Evolutionary conservation across 176 grass and related monocot species (phyloP), one percentile per base, ranked within the genome.

Genomic region (Aegilops umbellulata): DNA sequence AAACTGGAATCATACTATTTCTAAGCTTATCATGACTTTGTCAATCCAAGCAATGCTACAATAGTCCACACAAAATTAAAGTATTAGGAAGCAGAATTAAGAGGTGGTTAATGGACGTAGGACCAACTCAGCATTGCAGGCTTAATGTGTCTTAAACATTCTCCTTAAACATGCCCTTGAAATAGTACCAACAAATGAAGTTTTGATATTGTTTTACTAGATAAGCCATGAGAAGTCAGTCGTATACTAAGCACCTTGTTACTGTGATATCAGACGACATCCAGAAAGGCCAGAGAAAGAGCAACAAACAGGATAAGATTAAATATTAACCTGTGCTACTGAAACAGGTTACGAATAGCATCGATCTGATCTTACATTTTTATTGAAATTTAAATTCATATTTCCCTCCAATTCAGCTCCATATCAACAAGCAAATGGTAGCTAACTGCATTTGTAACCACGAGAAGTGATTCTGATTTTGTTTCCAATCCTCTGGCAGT

Each of bases 361-460:
- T 78, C 20, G 63, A 64, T 5, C 55, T 10, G 78, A 79, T 20
- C 67, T 46, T 79, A 78, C 42, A 76, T 65, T 76, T 24, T 82
- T 82, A 57, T 32, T 76, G 11, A 41, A 41, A 78, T 85, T 65
- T 67, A 32, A 49, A 81, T 51, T 49, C 42, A 51, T 51, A 1
- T 12, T 29, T 79, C n/a, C 38, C 3, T 76, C 26, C 44, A 14
- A 30, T 11, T 61, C 74, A 78, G 17, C 27, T 71, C 35, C 69
- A 39, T 22, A 82, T 6, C 16, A 66, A 39, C 24, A 55, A 31
- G 24, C 55, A 84, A 83, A 73, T 88, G 55, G 23, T 88, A 73
- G 61, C 19, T 79, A 61, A 55, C 63, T 27, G 39, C 14, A 26
- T 26, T 69, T 70, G 36, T 44, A 20, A 86, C 36, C 36, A 74